phyloP scores from a whole-genome alignment of 108 stramenopile genomes.

The Conticribra guillardii region DNA sequence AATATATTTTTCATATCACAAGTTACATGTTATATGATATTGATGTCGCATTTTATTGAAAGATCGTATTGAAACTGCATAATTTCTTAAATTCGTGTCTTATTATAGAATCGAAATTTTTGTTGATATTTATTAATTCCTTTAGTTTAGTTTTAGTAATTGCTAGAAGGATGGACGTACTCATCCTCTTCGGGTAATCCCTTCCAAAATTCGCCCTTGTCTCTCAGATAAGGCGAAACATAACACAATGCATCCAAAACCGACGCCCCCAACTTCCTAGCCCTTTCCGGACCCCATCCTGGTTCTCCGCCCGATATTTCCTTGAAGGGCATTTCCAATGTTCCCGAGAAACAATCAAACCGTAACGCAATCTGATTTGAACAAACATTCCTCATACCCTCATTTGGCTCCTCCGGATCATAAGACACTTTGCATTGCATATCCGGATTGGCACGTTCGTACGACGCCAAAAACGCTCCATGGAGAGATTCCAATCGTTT shows the following conservation, averaged over 20 bases:
- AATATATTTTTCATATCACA: no score
- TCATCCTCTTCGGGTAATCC: conserved; percentile 62
- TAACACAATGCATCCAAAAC: conserved; percentile 70
- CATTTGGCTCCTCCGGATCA: conserved; percentile 57
- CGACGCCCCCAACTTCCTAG: conserved; percentile 63
- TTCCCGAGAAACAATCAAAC: conserved; percentile 81
- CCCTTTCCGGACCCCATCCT: conserved; percentile 72
- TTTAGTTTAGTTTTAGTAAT: no score
- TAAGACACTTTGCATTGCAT: conserved; percentile 77
- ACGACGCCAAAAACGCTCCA: conserved; percentile 79
- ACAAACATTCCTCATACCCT: conserved; percentile 66
- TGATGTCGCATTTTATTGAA: background rate
- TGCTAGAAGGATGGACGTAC: conserved; percentile 61
- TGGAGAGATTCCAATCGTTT: conserved; percentile 67
- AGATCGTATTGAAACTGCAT: no score
- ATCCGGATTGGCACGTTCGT: conserved; percentile 68
- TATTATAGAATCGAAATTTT: background rate
- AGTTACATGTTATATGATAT: no score
- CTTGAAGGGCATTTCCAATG: conserved; percentile 92
- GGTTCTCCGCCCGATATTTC: conserved; percentile 66
- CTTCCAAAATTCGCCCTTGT: conserved; percentile 65
- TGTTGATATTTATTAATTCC: background rate
- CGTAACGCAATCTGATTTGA: conserved; percentile 82
- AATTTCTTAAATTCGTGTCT: background rate
- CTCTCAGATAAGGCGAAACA: conserved; percentile 74